Percentiles rank a stretch among this genome's conserved stretches.
Evolutionary conservation across 768 basidiomycete species (phyloP).

Genomic region (Botryobasidium botryosum): DNA sequence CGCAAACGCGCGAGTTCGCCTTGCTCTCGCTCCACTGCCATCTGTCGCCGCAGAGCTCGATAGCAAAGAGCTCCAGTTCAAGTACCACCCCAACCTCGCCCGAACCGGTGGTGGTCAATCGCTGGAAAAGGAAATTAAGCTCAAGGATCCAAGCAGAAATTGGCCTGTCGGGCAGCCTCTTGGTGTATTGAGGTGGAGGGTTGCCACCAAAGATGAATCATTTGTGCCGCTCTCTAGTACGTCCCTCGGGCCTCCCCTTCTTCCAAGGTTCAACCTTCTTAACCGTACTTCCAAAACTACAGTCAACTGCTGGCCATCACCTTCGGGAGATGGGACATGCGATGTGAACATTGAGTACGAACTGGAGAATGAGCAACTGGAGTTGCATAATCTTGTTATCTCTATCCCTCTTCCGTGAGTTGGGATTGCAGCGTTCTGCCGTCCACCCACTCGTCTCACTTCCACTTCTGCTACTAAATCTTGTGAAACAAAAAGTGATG

Average conservation of each 20-base stretch:
- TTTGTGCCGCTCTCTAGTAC: slow-evolving; percentile 80
- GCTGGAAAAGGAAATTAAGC: slow-evolving; percentile 43
- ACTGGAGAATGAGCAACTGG: slow-evolving; percentile 68
- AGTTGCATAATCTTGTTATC: slow-evolving; percentile 71
- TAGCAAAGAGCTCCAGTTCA: slow-evolving; percentile 62
- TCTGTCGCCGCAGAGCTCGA: slow-evolving; percentile 38
- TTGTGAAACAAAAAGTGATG: slow-evolving; percentile 30
- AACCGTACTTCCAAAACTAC: slow-evolving; percentile 2
- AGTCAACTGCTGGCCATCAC: slow-evolving; percentile 98
- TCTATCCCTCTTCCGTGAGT: slow-evolving; percentile 87
- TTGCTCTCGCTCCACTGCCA: slow-evolving; percentile 39
- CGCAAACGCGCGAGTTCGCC: slow-evolving; percentile 48
- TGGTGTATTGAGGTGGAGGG: slow-evolving; percentile 84
- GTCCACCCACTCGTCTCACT: not conserved
- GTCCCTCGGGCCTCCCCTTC: slow-evolving; percentile 18
- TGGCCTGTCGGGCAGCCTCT: slow-evolving; percentile 83
- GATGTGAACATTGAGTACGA: slow-evolving; percentile 97
- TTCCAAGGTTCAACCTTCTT: not conserved
- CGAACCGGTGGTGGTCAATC: slow-evolving; percentile 25
- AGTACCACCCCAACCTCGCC: slow-evolving; percentile 89
- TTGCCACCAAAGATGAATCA: slow-evolving; percentile 80
- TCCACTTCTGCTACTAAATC: slow-evolving; percentile 1
- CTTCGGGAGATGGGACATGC: slow-evolving; percentile 77
- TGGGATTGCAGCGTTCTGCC: not conserved
- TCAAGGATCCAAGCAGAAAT: slow-evolving; percentile 65